A percentile compares a stretch with the other conserved stretches of the same genome.
These are phyloP conservation scores for Eucalyptus paniculata DNA, from an alignment of 345 rosid genomes.

Conservation along the genomic window DNA sequence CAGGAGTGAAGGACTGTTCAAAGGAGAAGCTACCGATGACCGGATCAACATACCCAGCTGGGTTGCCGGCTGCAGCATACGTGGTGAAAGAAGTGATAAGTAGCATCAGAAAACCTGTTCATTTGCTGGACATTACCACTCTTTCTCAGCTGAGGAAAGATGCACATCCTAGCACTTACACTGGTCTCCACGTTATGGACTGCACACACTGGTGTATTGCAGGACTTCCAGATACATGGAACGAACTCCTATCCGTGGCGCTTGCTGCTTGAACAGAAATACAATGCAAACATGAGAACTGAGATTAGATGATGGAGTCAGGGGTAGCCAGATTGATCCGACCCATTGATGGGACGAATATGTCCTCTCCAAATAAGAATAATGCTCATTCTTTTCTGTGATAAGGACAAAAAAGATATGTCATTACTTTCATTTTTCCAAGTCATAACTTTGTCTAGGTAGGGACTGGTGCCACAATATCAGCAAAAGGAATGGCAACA, in stretches of 20 bases:
- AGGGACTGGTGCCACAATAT: neutral
- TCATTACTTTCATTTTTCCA: neutral
- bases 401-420: neutral
- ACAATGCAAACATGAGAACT: neutral
- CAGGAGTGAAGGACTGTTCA: slow-evolving; percentile 34
- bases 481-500: neutral
- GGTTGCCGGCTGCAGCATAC: slow-evolving; percentile 19
- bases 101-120: slow-evolving; percentile 29
- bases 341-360: neutral
- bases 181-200: slow-evolving; percentile 45
- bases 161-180: slow-evolving; percentile 43
- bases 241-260: slow-evolving; percentile 32
- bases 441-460: neutral
- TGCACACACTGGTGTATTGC: slow-evolving; percentile 77
- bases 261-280: slow-evolving; percentile 2
- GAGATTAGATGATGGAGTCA: neutral
- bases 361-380: neutral
- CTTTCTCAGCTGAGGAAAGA: slow-evolving; percentile 65
- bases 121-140: slow-evolving; percentile 46
- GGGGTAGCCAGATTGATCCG: neutral
- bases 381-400: neutral
- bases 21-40: slow-evolving; percentile 25
- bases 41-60: slow-evolving; percentile 23
- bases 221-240: slow-evolving; percentile 61
- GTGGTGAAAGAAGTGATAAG: slow-evolving; percentile 27